A percentile compares a stretch with the other conserved stretches of the same genome.
Conservation (phyloP, 768 basidiomycete species). For the Sarcomyxa edulis region DNA sequence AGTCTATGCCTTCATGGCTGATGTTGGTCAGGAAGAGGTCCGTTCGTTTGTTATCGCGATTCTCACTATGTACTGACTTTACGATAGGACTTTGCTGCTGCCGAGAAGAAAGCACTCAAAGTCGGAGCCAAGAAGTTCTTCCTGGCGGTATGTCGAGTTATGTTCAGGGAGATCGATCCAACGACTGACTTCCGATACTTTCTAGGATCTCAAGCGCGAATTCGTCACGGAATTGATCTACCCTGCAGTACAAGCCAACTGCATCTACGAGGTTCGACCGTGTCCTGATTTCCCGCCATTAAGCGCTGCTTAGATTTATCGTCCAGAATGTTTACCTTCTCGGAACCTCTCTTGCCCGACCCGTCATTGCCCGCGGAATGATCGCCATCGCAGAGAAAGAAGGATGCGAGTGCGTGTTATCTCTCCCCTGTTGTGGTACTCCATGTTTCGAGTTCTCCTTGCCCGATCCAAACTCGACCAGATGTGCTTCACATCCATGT, state of each 20-base stretch:
- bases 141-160: conserved; percentile 55
- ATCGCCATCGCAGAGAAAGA: conserved; percentile 87
- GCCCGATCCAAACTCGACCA: neutral
- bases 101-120: conserved; percentile 79
- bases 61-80: conserved; percentile 6
- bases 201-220: conserved; percentile 87
- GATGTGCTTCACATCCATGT: too few species aligned
- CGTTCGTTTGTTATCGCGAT: conserved; percentile 6
- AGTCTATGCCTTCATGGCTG: conserved; percentile 95
- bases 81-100: conserved; percentile 85
- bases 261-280: conserved; percentile 90
- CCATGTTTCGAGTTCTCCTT: neutral
- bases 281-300: too few species aligned
- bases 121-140: conserved; percentile 98
- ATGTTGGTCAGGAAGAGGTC: conserved; percentile 90
- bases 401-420: conserved; percentile 82
- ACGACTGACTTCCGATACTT: conserved; percentile 4
- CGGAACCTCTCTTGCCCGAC: conserved; percentile 95
- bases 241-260: conserved; percentile 96
- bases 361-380: conserved; percentile 99
- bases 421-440: neutral
- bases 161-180: neutral
- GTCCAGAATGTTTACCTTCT: conserved; percentile 89
- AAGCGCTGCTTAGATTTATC: conserved; percentile 5
- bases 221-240: conserved; percentile 96